Conservation (phyloP, 2,329 filamentous ascomycete species). For the Aspergillus bombycis region DNA sequence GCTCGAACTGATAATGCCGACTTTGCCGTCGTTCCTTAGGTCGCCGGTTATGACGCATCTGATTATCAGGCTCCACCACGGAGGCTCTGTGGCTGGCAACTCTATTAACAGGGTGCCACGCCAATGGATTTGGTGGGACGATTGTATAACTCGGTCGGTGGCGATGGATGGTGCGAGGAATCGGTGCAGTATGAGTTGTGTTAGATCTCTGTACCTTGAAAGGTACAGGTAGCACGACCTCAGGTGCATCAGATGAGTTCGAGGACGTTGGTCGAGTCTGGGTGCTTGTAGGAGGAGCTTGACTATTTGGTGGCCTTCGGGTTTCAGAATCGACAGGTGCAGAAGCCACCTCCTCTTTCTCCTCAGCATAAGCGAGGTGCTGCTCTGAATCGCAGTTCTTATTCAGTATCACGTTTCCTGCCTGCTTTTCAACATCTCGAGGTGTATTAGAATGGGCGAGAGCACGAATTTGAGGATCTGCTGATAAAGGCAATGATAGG, state of each 20-base stretch:
- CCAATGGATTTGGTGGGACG: slow-evolving; percentile 19
- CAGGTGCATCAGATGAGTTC: slow-evolving; percentile 40
- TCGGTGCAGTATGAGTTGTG: slow-evolving; percentile 22
- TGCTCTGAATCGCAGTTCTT: slow-evolving; percentile 12
- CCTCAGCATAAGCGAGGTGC: slow-evolving; percentile 4
- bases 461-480: slow-evolving; percentile 42
- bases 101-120: slow-evolving; percentile 10
- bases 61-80: slow-evolving; percentile 11
- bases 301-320: neutral
- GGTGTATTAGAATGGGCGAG: slow-evolving; percentile 32
- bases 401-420: slow-evolving; percentile 10
- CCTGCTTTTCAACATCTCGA: slow-evolving; percentile 34
- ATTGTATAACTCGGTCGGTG: slow-evolving; percentile 29
- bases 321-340: neutral
- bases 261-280: slow-evolving; percentile 33
- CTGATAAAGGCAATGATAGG: slow-evolving; percentile 34
- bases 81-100: slow-evolving; percentile 14
- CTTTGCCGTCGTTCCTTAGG: slow-evolving; percentile 17
- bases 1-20: slow-evolving; percentile 32
- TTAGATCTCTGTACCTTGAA: slow-evolving; percentile 31
- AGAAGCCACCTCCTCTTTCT: slow-evolving; percentile 3
- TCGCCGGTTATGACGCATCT: slow-evolving; percentile 18
- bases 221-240: slow-evolving; percentile 33
- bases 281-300: slow-evolving; percentile 1
- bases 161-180: slow-evolving; percentile 24